These are phyloP conservation scores for Rhynchosporium secalis DNA, from an alignment of 2,329 filamentous ascomycete species.

Conservation along the genomic window DNA sequence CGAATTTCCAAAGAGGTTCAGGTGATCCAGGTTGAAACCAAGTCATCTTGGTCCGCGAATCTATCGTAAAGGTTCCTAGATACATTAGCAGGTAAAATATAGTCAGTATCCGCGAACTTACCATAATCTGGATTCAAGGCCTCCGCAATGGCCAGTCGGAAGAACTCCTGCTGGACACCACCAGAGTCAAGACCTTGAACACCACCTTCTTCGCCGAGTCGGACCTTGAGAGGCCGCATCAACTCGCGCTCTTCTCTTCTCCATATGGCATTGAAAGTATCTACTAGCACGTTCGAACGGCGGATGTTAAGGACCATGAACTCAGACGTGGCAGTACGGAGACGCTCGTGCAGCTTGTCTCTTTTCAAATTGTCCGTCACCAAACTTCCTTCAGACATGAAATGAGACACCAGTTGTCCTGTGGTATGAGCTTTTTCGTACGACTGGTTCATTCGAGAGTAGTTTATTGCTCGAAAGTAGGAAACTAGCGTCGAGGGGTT, in stretches of 20 bases:
- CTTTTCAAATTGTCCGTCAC: constrained; percentile 60
- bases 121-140: constrained; percentile 76
- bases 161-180: constrained; percentile 96
- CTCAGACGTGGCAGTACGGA: constrained; percentile 67
- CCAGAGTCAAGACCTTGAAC: constrained; percentile 93
- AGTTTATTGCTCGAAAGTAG: constrained; percentile 88
- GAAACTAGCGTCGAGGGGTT: constrained; percentile 69
- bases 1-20: constrained; percentile 86
- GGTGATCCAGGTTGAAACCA: constrained; percentile 86
- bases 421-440: constrained; percentile 68
- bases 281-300: constrained; percentile 64
- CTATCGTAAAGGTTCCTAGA: constrained; percentile 71
- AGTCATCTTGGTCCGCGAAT: constrained; percentile 72
- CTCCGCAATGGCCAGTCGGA: constrained; percentile 78
- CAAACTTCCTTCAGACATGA: constrained; percentile 54
- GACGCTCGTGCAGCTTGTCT: constrained; percentile 59
- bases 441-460: constrained; percentile 78
- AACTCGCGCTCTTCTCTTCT: constrained; percentile 79
- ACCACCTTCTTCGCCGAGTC: constrained; percentile 76
- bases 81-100: constrained; percentile 14
- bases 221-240: constrained; percentile 82
- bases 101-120: constrained; percentile 38
- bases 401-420: constrained; percentile 53
- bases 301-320: constrained; percentile 72
- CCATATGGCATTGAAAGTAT: constrained; percentile 89